phyloP scores from a whole-genome alignment of 305 asterid species.

The Ajuga reptans region DNA sequence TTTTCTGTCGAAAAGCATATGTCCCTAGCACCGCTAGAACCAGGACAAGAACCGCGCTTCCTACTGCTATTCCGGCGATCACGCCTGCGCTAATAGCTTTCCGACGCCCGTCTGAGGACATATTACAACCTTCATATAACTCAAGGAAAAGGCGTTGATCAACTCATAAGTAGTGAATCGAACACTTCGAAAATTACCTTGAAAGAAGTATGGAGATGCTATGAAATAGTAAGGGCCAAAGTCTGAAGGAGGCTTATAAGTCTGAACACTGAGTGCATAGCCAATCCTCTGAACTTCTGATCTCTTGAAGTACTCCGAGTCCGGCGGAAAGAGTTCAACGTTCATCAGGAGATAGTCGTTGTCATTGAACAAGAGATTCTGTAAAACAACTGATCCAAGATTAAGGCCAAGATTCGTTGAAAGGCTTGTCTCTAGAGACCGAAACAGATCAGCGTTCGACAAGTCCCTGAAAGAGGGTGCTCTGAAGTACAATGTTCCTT shows the following conservation, averaged over 20 bases:
- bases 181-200: constrained; percentile 36
- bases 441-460: constrained; percentile 59
- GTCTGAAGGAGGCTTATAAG: constrained; percentile 67
- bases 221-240: constrained; percentile 84
- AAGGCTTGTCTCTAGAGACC: constrained; percentile 75
- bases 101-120: constrained; percentile 33
- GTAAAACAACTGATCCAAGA: constrained; percentile 81
- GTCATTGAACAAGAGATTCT: constrained; percentile 59
- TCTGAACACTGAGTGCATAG: constrained; percentile 57
- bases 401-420: constrained; percentile 61
- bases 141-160: neutral
- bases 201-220: constrained; percentile 61
- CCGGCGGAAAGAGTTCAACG: constrained; percentile 58
- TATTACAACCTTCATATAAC: neutral
- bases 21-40: constrained; percentile 53
- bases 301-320: constrained; percentile 49
- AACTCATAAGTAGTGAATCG: neutral
- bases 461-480: constrained; percentile 79
- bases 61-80: constrained; percentile 53
- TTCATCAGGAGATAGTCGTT: constrained; percentile 80
- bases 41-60: constrained; percentile 47
- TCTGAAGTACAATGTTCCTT: constrained; percentile 76
- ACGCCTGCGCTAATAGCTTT: constrained; percentile 40
- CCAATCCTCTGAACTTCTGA: constrained; percentile 68
- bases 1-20: constrained; percentile 70